Conservation (phyloP, 2,329 filamentous ascomycete genomes). For the Diatrype stigma region DNA sequence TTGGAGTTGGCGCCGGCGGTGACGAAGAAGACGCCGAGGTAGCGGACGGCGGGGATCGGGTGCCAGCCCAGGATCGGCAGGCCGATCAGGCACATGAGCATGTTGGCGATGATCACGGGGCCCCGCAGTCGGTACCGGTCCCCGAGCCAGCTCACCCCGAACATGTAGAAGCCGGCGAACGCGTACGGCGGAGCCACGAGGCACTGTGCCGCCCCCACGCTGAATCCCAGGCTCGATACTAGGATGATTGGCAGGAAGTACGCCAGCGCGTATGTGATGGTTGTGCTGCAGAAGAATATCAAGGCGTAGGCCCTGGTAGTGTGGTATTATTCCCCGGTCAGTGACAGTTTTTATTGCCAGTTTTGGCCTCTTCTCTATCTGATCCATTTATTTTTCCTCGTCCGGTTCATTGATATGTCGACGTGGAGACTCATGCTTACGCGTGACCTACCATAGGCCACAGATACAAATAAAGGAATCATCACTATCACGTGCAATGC, state of each 20-base stretch:
- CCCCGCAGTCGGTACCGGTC: background rate
- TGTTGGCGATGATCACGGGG: background rate
- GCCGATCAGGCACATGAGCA: background rate
- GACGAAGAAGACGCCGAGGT: conserved; percentile 40
- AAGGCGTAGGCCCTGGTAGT: conserved; percentile 4
- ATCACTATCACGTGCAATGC: too few species aligned
- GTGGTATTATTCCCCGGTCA: too few species aligned
- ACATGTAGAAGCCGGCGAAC: background rate
- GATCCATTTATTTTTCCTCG: too few species aligned
- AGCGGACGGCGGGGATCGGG: conserved; percentile 48
- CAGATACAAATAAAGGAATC: too few species aligned
- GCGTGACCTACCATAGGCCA: too few species aligned
- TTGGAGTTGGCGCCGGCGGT: conserved; percentile 27
- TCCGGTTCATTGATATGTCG: too few species aligned
- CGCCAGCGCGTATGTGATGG: background rate
- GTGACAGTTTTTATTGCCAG: too few species aligned
- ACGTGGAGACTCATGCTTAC: too few species aligned
- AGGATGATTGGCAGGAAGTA: background rate
- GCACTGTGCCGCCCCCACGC: background rate
- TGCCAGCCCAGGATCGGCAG: background rate
- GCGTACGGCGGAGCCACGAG: background rate
- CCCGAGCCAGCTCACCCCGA: background rate
- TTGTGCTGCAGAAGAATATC: background rate
- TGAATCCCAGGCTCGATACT: background rate
- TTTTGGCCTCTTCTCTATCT: too few species aligned